Evolutionary conservation across 352 stramenopile genomes (phyloP).

Genomic region (Globisporangium orthogonon): DNA sequence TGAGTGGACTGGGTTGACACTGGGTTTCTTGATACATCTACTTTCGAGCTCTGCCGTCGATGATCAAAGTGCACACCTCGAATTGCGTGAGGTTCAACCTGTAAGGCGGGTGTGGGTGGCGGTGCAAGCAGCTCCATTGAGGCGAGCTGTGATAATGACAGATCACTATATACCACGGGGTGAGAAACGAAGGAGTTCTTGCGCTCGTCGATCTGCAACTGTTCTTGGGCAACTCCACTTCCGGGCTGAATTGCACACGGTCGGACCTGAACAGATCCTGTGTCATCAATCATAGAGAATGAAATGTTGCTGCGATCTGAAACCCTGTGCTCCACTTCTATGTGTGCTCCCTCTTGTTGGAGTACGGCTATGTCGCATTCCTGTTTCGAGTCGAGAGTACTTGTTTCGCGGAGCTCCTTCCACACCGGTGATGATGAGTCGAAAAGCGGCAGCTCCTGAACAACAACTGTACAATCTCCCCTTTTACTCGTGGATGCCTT

Average conservation of each 20-base stretch:
- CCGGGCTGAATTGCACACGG: no score
- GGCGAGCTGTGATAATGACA: constrained; percentile 11
- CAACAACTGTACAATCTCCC: not conserved
- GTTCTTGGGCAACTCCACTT: not conserved
- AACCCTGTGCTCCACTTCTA: not conserved
- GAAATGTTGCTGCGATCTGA: not conserved
- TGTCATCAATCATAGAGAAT: not conserved
- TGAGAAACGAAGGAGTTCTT: not conserved
- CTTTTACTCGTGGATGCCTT: not conserved
- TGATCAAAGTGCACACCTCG: not conserved
- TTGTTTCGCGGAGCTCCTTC: not conserved
- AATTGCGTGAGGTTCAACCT: not conserved
- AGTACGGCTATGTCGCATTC: not conserved
- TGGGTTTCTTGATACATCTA: not conserved
- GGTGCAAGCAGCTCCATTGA: constrained; percentile 4
- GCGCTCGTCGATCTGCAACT: not conserved
- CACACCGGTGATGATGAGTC: not conserved
- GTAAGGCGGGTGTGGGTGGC: not conserved
- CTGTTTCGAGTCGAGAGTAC: not conserved
- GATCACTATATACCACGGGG: not conserved
- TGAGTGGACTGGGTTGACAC: not conserved
- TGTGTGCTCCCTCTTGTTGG: not conserved
- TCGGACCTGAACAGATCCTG: not conserved
- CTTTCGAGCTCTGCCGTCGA: not conserved
- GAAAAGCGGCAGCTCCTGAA: not conserved